Percentiles rank a stretch among this genome's conserved stretches.
These are phyloP conservation scores for Fusarium sp. DNA, from an alignment of 2,329 filamentous ascomycete genomes.

Conservation along the genomic window DNA sequence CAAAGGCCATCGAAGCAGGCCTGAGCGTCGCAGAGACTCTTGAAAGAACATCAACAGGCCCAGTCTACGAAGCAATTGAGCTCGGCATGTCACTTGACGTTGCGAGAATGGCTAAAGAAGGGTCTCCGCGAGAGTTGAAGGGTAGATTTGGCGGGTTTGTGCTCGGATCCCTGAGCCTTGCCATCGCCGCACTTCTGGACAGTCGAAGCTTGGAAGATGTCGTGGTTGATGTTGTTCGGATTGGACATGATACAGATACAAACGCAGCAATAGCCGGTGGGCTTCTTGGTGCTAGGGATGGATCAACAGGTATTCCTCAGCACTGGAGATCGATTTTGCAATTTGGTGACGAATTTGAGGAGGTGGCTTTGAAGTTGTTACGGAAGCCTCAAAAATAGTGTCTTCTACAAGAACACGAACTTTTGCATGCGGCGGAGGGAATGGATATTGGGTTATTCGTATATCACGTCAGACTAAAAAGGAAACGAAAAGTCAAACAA, in stretches of 20 bases:
- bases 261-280: slow-evolving; percentile 62
- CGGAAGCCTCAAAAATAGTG: neutral
- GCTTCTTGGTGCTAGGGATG: slow-evolving; percentile 60
- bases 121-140: slow-evolving; percentile 48
- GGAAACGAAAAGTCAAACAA: too few relatives aligned
- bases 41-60: slow-evolving; percentile 32
- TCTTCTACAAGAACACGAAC: neutral
- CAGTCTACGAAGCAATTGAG: slow-evolving; percentile 47
- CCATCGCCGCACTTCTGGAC: slow-evolving; percentile 60
- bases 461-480: neutral
- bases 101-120: slow-evolving; percentile 50
- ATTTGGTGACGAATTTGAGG: slow-evolving; percentile 56
- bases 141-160: slow-evolving; percentile 57
- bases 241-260: slow-evolving; percentile 62
- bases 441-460: neutral
- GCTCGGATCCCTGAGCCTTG: slow-evolving; percentile 58
- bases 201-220: slow-evolving; percentile 57
- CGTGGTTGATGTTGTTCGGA: slow-evolving; percentile 60
- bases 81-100: slow-evolving; percentile 48
- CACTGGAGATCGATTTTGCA: slow-evolving; percentile 57
- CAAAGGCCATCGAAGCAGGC: slow-evolving; percentile 51
- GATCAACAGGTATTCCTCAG: slow-evolving; percentile 57
- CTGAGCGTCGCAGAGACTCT: slow-evolving; percentile 41
- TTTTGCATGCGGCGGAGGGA: neutral
- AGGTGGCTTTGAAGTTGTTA: slow-evolving; percentile 14